Base-by-base conservation (phyloP, 352 stramenopile species). In the Pythium aphanidermatum region DNA sequence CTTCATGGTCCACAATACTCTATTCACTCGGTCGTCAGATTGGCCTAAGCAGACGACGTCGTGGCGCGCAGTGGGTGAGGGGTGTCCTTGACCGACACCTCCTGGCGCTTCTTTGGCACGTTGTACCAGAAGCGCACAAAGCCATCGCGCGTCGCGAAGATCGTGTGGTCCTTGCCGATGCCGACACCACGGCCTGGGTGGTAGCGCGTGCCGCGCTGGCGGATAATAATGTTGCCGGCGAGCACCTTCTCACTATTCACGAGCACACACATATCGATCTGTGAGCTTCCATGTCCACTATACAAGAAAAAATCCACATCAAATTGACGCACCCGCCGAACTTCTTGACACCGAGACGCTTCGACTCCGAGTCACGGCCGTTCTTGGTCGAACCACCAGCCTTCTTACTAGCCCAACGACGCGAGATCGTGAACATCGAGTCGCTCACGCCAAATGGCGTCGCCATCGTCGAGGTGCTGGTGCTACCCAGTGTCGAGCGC, bases 311-410 rank as follows among this genome's bases (percentile, higher is more conserved):
- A 11, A 8, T 11, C 20, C 6, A 25, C 16, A n/a, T n/a, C n/a
- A n/a, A n/a, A n/a, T n/a, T n/a, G n/a, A 58, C 66, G 56, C 50
- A 92, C 76, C 88, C 92, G 51, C 91, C 92, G 62, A 95, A 98
- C 42, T 98, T 95, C 71, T 99, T 99, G 55, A 99, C 83, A 46
- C 96, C 96, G 32, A 99, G 75, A 41, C 96, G 84, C 70, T 97
- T 96, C 30, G 95, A 97, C 57, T 93, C 75, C 13, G 94, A 98
- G 66, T 99, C 95, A 42, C 96, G 79, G 17, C 96, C 96, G 68
- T 99, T 99, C 61, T 95, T 98, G n/a, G 89, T 96, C 5, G 90
- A 98, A 31, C 96, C 96, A 25, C 93, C 95, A 4, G 94, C 89
- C 64, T 98, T 98, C 74, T 99, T 99, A 14, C 79, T 94, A 12